phyloP scores from a whole-genome alignment of 495 filamentous ascomycete species.

The Glonium stellatum region DNA sequence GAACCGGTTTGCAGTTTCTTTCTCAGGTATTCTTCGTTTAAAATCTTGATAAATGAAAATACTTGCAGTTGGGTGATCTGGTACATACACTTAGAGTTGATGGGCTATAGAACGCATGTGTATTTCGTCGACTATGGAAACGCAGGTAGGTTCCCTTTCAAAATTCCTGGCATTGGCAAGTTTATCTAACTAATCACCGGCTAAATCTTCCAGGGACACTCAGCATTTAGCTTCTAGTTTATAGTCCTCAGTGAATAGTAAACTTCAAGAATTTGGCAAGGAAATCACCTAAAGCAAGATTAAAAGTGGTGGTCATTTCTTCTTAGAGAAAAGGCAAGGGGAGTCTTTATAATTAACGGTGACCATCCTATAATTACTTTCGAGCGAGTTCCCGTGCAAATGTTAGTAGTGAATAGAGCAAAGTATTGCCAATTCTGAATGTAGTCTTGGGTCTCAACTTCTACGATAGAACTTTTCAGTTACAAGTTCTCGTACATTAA shows the following conservation, averaged over 20 bases:
- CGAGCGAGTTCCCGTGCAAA: slow-evolving; percentile 14
- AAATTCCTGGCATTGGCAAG: no score
- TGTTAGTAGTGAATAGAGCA: slow-evolving; percentile 21
- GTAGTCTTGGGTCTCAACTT: slow-evolving; percentile 60
- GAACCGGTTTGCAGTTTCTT: no score
- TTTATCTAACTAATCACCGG: background rate
- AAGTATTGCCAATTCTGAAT: slow-evolving; percentile 13
- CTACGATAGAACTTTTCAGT: slow-evolving; percentile 56
- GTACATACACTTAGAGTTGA: background rate
- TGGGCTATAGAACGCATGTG: background rate
- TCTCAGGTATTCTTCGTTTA: no score
- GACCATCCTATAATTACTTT: background rate
- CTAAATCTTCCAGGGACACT: slow-evolving; percentile 62
- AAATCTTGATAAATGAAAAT: no score
- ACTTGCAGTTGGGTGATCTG: background rate
- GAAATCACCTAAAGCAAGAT: slow-evolving; percentile 81
- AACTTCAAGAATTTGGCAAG: slow-evolving; percentile 59
- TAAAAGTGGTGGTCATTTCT: slow-evolving; percentile 78
- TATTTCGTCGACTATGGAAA: background rate
- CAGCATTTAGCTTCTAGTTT: slow-evolving; percentile 73
- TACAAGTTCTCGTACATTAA: slow-evolving; percentile 66
- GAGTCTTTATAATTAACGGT: background rate
- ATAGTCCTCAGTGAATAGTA: no score
- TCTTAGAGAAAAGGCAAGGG: slow-evolving; percentile 71
- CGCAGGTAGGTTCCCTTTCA: background rate